Evolutionary conservation across 768 basidiomycete species (phyloP).

Genomic region (Leucosporidium creatinivorum): DNA sequence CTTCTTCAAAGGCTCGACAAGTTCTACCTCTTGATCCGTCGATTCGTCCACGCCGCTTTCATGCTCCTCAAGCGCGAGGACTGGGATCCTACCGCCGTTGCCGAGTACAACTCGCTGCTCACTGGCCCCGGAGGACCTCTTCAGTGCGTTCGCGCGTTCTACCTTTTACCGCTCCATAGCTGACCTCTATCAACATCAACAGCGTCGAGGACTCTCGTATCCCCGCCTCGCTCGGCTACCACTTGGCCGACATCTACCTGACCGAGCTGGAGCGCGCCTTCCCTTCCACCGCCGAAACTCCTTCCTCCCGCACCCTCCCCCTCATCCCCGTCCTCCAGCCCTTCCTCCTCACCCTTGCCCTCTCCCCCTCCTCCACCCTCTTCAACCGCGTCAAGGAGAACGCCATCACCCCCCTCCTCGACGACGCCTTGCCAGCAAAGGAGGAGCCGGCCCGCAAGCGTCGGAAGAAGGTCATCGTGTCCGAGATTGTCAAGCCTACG

Average conservation of each 20-base stretch:
- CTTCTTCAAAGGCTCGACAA: slow-evolving; percentile 73
- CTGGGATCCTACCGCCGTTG: slow-evolving; percentile 57
- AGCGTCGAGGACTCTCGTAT: slow-evolving; percentile 65
- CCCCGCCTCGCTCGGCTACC: slow-evolving; percentile 70
- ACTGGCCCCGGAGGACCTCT: slow-evolving; percentile 65
- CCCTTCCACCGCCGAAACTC: background rate
- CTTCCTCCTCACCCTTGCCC: slow-evolving; percentile 64
- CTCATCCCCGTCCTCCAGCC: slow-evolving; percentile 52
- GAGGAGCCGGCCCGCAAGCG: slow-evolving; percentile 1
- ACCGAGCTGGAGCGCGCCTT: slow-evolving; percentile 69
- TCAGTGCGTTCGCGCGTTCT: slow-evolving; percentile 51
- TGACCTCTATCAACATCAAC: slow-evolving; percentile 16
- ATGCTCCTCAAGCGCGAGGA: slow-evolving; percentile 60
- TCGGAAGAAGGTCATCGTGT: background rate
- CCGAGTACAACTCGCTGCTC: slow-evolving; percentile 64
- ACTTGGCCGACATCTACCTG: slow-evolving; percentile 80
- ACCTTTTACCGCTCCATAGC: background rate
- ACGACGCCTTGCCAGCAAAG: slow-evolving; percentile 30
- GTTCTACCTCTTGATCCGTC: slow-evolving; percentile 87
- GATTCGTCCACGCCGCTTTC: slow-evolving; percentile 80
- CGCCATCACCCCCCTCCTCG: slow-evolving; percentile 62
- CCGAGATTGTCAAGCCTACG: background rate
- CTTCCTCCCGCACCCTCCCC: slow-evolving; percentile 11
- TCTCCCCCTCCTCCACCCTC: slow-evolving; percentile 56
- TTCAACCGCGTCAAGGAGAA: slow-evolving; percentile 66